Evolutionary conservation across 164 flowering plant genomes (phyloP).

Genomic region (Stephania yunnanensis): DNA sequence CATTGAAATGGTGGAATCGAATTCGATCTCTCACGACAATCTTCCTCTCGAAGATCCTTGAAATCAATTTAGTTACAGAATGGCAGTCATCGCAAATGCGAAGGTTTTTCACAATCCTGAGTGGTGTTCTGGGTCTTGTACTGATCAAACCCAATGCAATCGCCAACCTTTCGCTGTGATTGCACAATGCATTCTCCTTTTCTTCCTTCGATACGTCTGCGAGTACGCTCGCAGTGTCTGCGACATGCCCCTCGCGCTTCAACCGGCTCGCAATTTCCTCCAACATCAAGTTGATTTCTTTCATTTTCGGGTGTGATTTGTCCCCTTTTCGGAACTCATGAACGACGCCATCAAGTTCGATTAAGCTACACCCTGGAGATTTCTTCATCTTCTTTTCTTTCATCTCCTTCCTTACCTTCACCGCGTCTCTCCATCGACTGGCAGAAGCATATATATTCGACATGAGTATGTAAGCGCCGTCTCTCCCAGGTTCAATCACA

Average conservation of each 20-base stretch:
- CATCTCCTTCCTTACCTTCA: constrained; percentile 11
- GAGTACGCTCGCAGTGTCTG: background rate
- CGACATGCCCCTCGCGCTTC: background rate
- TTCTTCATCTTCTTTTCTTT: constrained; percentile 15
- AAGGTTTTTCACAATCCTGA: constrained; percentile 13
- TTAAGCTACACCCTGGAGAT: constrained; percentile 23
- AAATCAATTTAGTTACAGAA: constrained; percentile 9
- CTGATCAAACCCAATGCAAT: constrained; percentile 14
- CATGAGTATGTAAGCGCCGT: constrained; percentile 22
- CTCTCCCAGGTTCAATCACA: constrained; percentile 18
- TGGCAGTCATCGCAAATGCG: constrained; percentile 13
- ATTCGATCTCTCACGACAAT: constrained; percentile 12
- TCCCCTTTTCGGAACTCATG: constrained; percentile 22
- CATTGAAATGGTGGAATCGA: constrained; percentile 13
- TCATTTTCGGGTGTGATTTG: constrained; percentile 7
- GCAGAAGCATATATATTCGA: constrained; percentile 25
- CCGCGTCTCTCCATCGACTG: constrained; percentile 16
- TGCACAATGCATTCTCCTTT: constrained; percentile 4
- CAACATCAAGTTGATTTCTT: constrained; percentile 10
- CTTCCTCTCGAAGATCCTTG: constrained; percentile 9
- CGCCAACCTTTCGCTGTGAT: constrained; percentile 11
- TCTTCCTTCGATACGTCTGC: background rate
- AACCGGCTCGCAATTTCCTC: constrained; percentile 10
- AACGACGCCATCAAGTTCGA: constrained; percentile 16
- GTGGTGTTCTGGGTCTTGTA: background rate